These are phyloP conservation scores for Collybiopsis luxurians DNA, from an alignment of 768 basidiomycete genomes.

Conservation along the genomic window DNA sequence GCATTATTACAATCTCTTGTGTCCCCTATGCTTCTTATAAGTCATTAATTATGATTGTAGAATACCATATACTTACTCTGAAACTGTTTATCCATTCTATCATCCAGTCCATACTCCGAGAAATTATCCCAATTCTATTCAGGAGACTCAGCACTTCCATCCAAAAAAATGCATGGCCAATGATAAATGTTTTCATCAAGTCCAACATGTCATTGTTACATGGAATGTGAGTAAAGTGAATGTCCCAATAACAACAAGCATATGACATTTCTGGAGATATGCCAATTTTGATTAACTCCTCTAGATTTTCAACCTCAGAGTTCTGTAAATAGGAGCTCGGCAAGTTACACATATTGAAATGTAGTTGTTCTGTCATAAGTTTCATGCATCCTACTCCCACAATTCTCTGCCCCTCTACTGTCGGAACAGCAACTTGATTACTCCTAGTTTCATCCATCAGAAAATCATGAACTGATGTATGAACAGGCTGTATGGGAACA, in stretches of 20 bases:
- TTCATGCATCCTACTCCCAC: background rate
- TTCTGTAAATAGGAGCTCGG: background rate
- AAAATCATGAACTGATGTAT: slow-evolving; percentile 1
- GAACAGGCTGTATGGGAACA: background rate
- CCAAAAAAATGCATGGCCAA: background rate
- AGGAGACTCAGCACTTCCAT: background rate
- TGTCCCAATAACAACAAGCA: slow-evolving; percentile 1
- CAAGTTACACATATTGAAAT: slow-evolving; percentile 2
- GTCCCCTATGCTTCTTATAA: too few relatives aligned
- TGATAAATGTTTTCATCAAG: background rate
- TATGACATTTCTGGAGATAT: background rate
- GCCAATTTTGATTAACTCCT: background rate
- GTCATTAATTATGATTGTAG: too few relatives aligned
- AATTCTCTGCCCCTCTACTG: background rate
- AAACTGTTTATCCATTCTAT: background rate
- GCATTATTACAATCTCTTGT: too few relatives aligned
- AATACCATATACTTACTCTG: too few relatives aligned
- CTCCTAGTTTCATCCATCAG: background rate
- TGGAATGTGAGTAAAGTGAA: background rate
- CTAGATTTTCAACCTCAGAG: background rate
- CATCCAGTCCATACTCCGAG: background rate
- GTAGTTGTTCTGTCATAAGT: background rate
- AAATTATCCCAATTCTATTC: background rate
- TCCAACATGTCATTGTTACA: background rate
- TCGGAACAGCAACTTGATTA: background rate